Base-by-base conservation (phyloP, 768 basidiomycete genomes). In the Suillus subalutaceus region DNA sequence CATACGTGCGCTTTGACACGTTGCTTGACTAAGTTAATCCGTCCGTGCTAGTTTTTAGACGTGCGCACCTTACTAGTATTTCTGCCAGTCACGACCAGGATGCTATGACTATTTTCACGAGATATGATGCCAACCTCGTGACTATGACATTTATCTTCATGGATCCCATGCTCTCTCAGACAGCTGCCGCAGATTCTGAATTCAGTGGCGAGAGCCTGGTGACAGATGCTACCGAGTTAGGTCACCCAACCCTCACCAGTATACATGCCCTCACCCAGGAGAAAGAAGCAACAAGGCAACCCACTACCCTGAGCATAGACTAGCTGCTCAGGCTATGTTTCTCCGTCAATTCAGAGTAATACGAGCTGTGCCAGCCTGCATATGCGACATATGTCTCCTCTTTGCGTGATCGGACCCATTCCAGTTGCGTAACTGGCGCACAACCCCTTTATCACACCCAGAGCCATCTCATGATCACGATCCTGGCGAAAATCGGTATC, bases 151-250 rank as follows among this genome's bases (percentile, higher is more conserved):
- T n/a, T 6, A 13, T 13, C 90, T 91, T 77, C 78, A 81, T 26
- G 82, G 85, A 43, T 84, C 83, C 8, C 90, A 92, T 69, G 81
- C 75, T 59, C 85, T 88, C 6, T 91, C 91, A 0, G 75, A 80
- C 81, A 3, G 67, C 73, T 62, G 74, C 80, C 2, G 72, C 73
- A 32, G 72, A 68, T n/a, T 44, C 46, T 38, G 71, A 65, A 9
- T 37, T 48, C 40, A 60, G 63, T 44, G 71, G 73, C 57, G 73
- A 74, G 48, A 62, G 26, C 53, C 2, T 0, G 43, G 5, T 18
- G 32, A 38, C 12, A 26, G 64, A 65, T 12, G n/a, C 65, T 0
- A 30, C 68, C 56, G 18, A 53, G 13, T 44, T 50, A 37, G 4
- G n/a, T 26, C 26, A 26, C 26, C 43, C 35, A 38, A 52, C 16